These are phyloP conservation scores for Thuidium tamariscinum DNA, from an alignment of 225 moss, liverwort and hornwort species.

Conservation along the genomic window DNA sequence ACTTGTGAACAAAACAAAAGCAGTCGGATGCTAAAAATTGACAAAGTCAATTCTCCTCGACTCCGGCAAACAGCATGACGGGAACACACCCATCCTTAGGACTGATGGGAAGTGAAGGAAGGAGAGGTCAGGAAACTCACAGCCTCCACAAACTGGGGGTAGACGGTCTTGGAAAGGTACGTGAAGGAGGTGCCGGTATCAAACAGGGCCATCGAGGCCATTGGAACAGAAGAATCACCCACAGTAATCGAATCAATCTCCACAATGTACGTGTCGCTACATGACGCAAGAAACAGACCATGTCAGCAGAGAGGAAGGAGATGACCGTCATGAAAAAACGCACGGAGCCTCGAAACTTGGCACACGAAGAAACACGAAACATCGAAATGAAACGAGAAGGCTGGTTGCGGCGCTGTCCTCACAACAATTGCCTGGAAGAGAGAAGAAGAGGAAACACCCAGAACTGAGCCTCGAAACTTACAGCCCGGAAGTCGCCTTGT, in stretches of 20 bases:
- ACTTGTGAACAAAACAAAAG: background rate
- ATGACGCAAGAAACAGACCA: background rate
- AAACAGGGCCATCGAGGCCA: constrained; percentile 32
- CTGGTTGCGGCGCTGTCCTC: background rate
- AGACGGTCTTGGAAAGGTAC: constrained; percentile 26
- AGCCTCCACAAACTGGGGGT: constrained; percentile 26
- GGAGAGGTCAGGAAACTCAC: constrained; percentile 11
- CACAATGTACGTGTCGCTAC: constrained; percentile 42
- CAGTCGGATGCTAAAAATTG: background rate
- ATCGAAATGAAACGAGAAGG: background rate
- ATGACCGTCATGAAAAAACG: background rate
- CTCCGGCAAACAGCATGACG: background rate
- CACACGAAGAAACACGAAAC: background rate
- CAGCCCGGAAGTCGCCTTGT: constrained; percentile 16
- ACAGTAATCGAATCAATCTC: constrained; percentile 31
- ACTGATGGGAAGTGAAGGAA: background rate
- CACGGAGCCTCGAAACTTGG: background rate
- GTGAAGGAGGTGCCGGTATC: constrained; percentile 62
- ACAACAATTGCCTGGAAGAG: background rate
- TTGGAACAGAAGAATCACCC: constrained; percentile 9
- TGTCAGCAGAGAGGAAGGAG: background rate
- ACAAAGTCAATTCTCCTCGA: background rate
- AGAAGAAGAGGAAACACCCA: background rate
- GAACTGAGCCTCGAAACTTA: constrained; percentile 1
- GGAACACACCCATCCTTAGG: no score